Conservation (phyloP, 768 basidiomycete species). For the Obba rivulosa region DNA sequence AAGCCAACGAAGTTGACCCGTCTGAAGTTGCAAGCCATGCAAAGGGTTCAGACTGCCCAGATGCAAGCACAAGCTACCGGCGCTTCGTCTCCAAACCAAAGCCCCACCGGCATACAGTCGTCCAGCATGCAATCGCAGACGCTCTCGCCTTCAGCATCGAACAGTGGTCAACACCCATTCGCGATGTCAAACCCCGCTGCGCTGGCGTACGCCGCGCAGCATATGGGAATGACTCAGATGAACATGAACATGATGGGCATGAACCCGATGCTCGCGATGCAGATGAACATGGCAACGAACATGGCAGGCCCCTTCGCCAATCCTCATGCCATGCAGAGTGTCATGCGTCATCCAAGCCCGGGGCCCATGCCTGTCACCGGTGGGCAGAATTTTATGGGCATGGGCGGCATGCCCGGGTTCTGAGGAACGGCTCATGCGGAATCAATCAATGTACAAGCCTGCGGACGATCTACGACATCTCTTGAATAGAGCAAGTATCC, state of each 20-base stretch:
- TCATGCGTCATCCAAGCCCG: conserved; percentile 79
- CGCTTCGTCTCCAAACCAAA: conserved; percentile 26
- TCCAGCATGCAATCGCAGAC: conserved; percentile 24
- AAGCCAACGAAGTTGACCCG: not conserved
- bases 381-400: conserved; percentile 26
- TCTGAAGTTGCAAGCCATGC: conserved; percentile 74
- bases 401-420: conserved; percentile 27
- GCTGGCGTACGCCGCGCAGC: conserved; percentile 43
- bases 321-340: conserved; percentile 78
- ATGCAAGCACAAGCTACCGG: conserved; percentile 20
- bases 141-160: conserved; percentile 34
- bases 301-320: conserved; percentile 48
- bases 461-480: not conserved
- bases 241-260: conserved; percentile 52
- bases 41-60: conserved; percentile 48
- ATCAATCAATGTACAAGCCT: not conserved
- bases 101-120: conserved; percentile 19
- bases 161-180: conserved; percentile 43
- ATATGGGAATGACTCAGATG: conserved; percentile 48
- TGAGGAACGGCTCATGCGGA: conserved; percentile 2
- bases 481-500: conserved; percentile 12
- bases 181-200: conserved; percentile 46
- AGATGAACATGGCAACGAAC: conserved; percentile 38
- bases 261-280: conserved; percentile 62
- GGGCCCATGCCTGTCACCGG: conserved; percentile 34